A percentile compares a stretch with the other conserved stretches of the same genome.
phyloP scores from a whole-genome alignment of 352 stramenopile genomes.

The Phytophthora fragariae region DNA sequence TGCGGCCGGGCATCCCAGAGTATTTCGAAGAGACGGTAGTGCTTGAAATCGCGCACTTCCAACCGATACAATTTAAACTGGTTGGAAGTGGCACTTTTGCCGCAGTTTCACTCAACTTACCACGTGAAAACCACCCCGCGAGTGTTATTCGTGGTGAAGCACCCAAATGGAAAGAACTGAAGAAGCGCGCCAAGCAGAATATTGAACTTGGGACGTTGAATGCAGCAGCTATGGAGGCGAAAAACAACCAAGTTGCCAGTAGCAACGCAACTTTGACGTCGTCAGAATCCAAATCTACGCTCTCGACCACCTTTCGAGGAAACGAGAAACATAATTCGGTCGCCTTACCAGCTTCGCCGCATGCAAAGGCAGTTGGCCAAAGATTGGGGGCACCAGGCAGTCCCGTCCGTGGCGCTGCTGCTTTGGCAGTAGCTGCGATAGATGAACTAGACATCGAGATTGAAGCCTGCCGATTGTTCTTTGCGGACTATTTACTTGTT shows the following conservation, averaged over 20 bases:
- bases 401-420: constrained; percentile 25
- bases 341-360: constrained; percentile 34
- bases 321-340: constrained; percentile 47
- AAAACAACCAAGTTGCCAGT: constrained; percentile 14
- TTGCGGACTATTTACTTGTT: constrained; percentile 81
- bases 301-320: constrained; percentile 47
- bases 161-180: constrained; percentile 80
- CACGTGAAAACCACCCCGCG: constrained; percentile 73
- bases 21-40: constrained; percentile 89
- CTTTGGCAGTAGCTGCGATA: constrained; percentile 30
- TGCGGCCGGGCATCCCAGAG: constrained; percentile 90
- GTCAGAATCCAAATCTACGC: constrained; percentile 66
- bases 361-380: constrained; percentile 30
- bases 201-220: constrained; percentile 47
- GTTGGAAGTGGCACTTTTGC: constrained; percentile 92
- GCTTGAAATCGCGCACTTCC: constrained; percentile 95
- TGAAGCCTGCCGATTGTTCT: constrained; percentile 89
- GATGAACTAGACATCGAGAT: constrained; percentile 85
- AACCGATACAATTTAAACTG: constrained; percentile 92
- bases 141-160: constrained; percentile 60
- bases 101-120: constrained; percentile 89
- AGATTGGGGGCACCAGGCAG: constrained; percentile 30
- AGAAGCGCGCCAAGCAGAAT: constrained; percentile 59
- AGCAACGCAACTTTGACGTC: constrained; percentile 20
- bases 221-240: constrained; percentile 18